Base-by-base conservation (phyloP, 768 basidiomycete species). In the Boletus sensibilis region DNA sequence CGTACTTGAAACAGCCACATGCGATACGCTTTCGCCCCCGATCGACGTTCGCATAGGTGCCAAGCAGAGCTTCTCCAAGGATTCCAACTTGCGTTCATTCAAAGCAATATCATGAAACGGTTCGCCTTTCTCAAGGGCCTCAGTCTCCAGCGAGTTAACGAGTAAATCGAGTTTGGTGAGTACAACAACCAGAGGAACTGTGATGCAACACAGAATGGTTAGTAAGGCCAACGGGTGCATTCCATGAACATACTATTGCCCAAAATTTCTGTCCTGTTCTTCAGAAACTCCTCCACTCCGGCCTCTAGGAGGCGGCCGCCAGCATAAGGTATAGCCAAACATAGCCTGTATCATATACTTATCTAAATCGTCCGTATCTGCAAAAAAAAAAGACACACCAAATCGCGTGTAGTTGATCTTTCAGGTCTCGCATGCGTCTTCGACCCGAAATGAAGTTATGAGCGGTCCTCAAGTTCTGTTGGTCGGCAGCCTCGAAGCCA, bases 121-220 rank as follows among this genome's bases (percentile, higher is more conserved):
- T 31, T 53, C 20, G 2, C 33, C 12, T 4, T 33, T 10, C 16
- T 45, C 23, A 13, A 34, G 9, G 4, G 23, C 20, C 21, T 53
- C 34, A 1, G 11, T 2, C 2, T 21, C 7, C 5, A 57, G 23
- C 6, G 0, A 5, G 12, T 49, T 40, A 2, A 25, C 46, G n/a
- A 60, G 45, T 3, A 35, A n/a, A 31, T 61, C 58, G 13, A 52
- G 39, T 21, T 61, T 60, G 6, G 58, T 61, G 10, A 45, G 45
- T 5, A 58, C 50, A 5, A 59, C 40, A 2, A 59, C 29, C 16
- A 58, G 40, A 16, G 56, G 58, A 20, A 44, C 58, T 58, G 10
- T 16, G 16, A 31, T n/a, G 14, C 11, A 29, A 20, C 7, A 4
- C 20, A 25, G 5, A 18, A 2, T 2, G 29, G 12, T 49, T 5